Base-by-base conservation (phyloP, 1,139 yeast genomes). In the Nakaseomyces glabratus region DNA sequence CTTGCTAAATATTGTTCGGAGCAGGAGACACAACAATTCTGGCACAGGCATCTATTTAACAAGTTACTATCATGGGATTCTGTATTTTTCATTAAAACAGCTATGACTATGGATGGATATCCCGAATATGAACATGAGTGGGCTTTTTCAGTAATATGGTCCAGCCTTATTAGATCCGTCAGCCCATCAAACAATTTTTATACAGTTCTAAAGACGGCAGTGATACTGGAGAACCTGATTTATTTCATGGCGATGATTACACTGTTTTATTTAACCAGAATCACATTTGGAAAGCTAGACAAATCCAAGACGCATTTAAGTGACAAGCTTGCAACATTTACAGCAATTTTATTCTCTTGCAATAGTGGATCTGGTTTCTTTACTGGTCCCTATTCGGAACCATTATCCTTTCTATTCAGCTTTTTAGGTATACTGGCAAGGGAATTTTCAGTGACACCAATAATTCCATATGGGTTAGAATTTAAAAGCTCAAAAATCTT, bases 101-200 rank as follows among this genome's bases (percentile, higher is more conserved):
- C 46, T 36, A 52, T 76, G 31, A 73, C 81, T 24, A 54, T 60
- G 13, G 59, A 71, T 18, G 74, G 69, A 0, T 54, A 61, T 2
- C 60, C 69, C 19, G 55, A 57, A 23, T 86, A 67, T 57, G 97
- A 90, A 55, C 95, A 90, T 55, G 93, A 85, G 59, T 82, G 75
- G 69, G 96, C 93, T 6, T 90, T 85, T 55, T 78, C 94, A 25
- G 81, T 84, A 5, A 57, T 74, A 3, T 86, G 95, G 93, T 69
- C 81, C 63, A 51, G 70, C 29, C 39, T 75, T 3, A 58, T 84
- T 15, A 56, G 60, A 31, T 38, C 31, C 25, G 8, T 42, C 3
- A 31, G 28, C 7, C 13, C 6, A 7, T 4, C 23, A 12, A 17
- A 26, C 17, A 38, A 43, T 34, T 61, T 73, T 36, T 75, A 75